These are phyloP conservation scores for Tolypocladium tropicale DNA, from an alignment of 2,329 filamentous ascomycete genomes.

Conservation along the genomic window DNA sequence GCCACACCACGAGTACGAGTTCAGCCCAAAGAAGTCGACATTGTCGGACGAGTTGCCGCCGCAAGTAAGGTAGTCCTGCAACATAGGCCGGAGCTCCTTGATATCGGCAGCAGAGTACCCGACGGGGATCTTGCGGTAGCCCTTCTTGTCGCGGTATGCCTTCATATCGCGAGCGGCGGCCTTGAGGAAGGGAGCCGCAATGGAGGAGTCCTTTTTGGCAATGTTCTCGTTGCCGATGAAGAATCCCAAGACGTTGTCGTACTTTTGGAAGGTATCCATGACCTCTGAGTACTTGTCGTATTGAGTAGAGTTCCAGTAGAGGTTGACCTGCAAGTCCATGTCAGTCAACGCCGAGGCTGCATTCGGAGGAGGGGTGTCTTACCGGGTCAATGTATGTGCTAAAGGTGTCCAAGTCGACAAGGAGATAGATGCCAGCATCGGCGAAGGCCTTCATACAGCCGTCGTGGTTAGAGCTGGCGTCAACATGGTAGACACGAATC, in stretches of 20 bases:
- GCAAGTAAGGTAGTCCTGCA: slow-evolving; percentile 68
- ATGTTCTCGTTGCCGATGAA: slow-evolving; percentile 88
- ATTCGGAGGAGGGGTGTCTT: slow-evolving; percentile 12
- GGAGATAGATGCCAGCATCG: slow-evolving; percentile 72
- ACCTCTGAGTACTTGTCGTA: slow-evolving; percentile 57
- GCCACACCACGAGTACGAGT: slow-evolving; percentile 77
- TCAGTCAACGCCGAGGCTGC: neutral
- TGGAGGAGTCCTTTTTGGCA: slow-evolving; percentile 45
- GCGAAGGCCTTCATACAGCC: slow-evolving; percentile 75
- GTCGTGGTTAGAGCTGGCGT: slow-evolving; percentile 58
- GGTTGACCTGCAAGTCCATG: slow-evolving; percentile 32
- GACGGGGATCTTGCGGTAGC: slow-evolving; percentile 71
- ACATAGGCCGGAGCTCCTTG: slow-evolving; percentile 50
- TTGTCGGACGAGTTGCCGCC: slow-evolving; percentile 57
- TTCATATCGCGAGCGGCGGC: slow-evolving; percentile 75
- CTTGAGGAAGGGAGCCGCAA: slow-evolving; percentile 72
- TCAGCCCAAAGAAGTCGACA: slow-evolving; percentile 76
- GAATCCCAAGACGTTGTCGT: slow-evolving; percentile 72
- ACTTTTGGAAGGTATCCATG: slow-evolving; percentile 67
- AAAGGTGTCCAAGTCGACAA: slow-evolving; percentile 75
- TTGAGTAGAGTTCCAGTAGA: slow-evolving; percentile 66
- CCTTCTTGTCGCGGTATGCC: slow-evolving; percentile 63
- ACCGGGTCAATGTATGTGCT: slow-evolving; percentile 57
- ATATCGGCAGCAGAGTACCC: slow-evolving; percentile 87
- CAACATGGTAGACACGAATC: slow-evolving; percentile 83